Conservation (phyloP, 768 basidiomycete genomes). For the Amanita pseudoporphyria region DNA sequence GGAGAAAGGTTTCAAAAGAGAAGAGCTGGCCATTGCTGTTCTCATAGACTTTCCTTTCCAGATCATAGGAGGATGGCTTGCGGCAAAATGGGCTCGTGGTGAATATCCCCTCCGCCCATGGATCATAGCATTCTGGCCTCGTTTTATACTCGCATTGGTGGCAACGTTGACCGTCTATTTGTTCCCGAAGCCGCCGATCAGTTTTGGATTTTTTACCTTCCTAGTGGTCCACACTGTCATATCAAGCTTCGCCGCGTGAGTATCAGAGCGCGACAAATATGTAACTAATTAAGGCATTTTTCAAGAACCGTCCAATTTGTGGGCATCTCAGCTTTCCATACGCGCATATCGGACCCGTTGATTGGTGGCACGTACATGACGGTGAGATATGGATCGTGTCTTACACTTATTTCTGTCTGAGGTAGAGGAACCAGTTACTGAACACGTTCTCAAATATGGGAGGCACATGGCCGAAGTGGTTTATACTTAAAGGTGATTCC, state of each 20-base stretch:
- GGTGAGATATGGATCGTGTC: conserved; percentile 34
- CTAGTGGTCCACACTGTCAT: conserved; percentile 76
- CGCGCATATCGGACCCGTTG: conserved; percentile 88
- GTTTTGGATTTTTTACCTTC: conserved; percentile 68
- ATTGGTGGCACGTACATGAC: conserved; percentile 99
- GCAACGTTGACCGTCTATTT: conserved; percentile 71
- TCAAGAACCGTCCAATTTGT: conserved; percentile 95
- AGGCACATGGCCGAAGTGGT: conserved; percentile 96
- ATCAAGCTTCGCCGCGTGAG: conserved; percentile 79
- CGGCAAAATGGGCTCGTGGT: conserved; percentile 84
- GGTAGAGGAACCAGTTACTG: conserved; percentile 46
- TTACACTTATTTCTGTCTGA: conserved; percentile 1
- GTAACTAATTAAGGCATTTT: background rate
- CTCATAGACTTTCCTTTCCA: conserved; percentile 98
- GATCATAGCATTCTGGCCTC: conserved; percentile 87
- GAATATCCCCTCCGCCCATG: conserved; percentile 76
- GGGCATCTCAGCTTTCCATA: conserved; percentile 98
- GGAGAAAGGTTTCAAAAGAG: conserved; percentile 91
- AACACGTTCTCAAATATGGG: conserved; percentile 97
- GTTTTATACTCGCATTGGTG: conserved; percentile 62
- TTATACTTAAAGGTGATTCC: conserved; percentile 75
- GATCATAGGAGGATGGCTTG: conserved; percentile 89
- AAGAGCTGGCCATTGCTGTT: conserved; percentile 92
- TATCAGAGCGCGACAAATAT: background rate
- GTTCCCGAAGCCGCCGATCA: conserved; percentile 75